Evolutionary conservation across 1,284 basidiomycete species (phyloP).

Genomic region (Naganishia sp.): DNA sequence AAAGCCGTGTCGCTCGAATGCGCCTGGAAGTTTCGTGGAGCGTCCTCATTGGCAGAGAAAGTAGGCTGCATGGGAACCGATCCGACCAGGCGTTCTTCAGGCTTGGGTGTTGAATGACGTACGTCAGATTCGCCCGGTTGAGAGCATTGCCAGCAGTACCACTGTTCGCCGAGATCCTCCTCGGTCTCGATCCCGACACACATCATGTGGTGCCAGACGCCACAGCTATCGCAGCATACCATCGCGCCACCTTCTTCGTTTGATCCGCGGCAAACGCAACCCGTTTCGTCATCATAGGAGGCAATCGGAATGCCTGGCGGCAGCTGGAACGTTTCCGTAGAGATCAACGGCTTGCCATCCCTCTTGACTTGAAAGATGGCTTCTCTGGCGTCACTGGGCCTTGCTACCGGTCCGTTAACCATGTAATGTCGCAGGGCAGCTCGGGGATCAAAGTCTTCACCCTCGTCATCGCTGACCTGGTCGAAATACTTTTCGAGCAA

Average conservation of each 20-base stretch:
- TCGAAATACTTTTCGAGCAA: constrained; percentile 35
- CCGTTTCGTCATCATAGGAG: constrained; percentile 28
- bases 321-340: constrained; percentile 18
- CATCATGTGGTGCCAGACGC: constrained; percentile 46
- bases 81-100: background rate
- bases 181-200: constrained; percentile 45
- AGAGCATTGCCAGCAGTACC: constrained; percentile 44
- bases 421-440: constrained; percentile 15
- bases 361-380: constrained; percentile 28
- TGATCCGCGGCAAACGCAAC: constrained; percentile 34
- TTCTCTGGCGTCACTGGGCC: constrained; percentile 29
- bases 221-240: constrained; percentile 50
- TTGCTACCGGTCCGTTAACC: constrained; percentile 5
- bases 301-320: constrained; percentile 28
- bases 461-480: constrained; percentile 45
- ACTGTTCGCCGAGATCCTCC: constrained; percentile 45
- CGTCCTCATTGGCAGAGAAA: constrained; percentile 28
- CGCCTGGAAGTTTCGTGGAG: constrained; percentile 22
- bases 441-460: constrained; percentile 46
- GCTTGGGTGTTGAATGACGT: background rate
- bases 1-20: constrained; percentile 32
- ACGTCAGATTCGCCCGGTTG: background rate
- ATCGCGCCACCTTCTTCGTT: constrained; percentile 45
- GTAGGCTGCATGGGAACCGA: constrained; percentile 10
- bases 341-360: constrained; percentile 26